These are phyloP conservation scores for Amanita brunnescens DNA, from an alignment of 768 basidiomycete species.

Conservation along the genomic window DNA sequence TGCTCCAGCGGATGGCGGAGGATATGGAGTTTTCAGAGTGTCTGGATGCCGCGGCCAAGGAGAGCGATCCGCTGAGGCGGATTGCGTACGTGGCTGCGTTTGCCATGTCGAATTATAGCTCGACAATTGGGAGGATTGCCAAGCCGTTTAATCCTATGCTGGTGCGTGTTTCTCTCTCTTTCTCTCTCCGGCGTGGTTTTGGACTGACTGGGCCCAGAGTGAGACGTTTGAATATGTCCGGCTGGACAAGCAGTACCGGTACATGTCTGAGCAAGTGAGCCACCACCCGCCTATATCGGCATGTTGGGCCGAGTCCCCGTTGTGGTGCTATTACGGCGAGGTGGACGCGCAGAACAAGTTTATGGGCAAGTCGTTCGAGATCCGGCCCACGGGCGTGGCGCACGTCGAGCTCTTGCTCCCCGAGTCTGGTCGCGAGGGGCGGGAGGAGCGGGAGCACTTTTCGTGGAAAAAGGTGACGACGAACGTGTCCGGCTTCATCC, in stretches of 20 bases:
- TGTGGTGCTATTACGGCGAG: slow-evolving; percentile 89
- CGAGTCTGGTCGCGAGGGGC: slow-evolving; percentile 27
- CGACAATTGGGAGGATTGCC: slow-evolving; percentile 91
- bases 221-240: slow-evolving; percentile 95
- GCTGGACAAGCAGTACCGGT: slow-evolving; percentile 82
- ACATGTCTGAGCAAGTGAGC: slow-evolving; percentile 93
- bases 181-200: not conserved
- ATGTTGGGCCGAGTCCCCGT: slow-evolving; percentile 86
- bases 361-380: slow-evolving; percentile 95
- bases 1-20: slow-evolving; percentile 96
- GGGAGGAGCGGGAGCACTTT: slow-evolving; percentile 84
- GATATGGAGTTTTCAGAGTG: slow-evolving; percentile 98
- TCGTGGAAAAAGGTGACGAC: slow-evolving; percentile 95
- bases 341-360: slow-evolving; percentile 97
- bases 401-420: slow-evolving; percentile 81
- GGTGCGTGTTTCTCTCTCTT: slow-evolving; percentile 31
- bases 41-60: slow-evolving; percentile 74
- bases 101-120: slow-evolving; percentile 97
- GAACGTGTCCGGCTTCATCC: slow-evolving; percentile 85
- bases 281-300: slow-evolving; percentile 97
- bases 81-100: slow-evolving; percentile 94
- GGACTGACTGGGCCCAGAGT: too few relatives aligned
- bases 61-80: slow-evolving; percentile 68
- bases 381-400: slow-evolving; percentile 89
- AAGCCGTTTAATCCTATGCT: slow-evolving; percentile 98